A percentile compares a stretch with the other conserved stretches of the same genome.
Conservation (phyloP, 169 alveolate genomes). For the Cryptosporidium muris region DNA sequence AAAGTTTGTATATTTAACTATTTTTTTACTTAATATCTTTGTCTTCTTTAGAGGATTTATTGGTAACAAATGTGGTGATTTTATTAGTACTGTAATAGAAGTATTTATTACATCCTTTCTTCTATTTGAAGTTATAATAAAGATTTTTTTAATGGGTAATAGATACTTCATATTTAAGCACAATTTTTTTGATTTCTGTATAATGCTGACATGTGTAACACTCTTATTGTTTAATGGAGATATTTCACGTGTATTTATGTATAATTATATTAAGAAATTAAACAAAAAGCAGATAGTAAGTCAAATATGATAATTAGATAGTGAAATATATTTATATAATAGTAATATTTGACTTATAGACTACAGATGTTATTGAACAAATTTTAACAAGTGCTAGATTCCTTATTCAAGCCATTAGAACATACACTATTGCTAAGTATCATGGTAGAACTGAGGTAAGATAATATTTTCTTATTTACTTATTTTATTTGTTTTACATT, state of each 20-base stretch:
- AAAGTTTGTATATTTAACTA: conserved; percentile 42
- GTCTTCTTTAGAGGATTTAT: conserved; percentile 40
- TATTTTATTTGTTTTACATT: not conserved
- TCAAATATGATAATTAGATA: not conserved
- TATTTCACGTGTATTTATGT: conserved; percentile 34
- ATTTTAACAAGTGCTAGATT: conserved; percentile 55
- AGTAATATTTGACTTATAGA: not conserved
- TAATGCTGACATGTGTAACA: conserved; percentile 27
- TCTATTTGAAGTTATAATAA: conserved; percentile 52
- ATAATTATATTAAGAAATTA: not conserved
- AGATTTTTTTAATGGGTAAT: conserved; percentile 33
- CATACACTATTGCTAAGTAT: conserved; percentile 43
- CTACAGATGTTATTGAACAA: conserved; percentile 58
- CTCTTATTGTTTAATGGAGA: conserved; percentile 52
- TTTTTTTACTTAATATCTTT: conserved; percentile 33
- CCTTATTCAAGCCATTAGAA: conserved; percentile 42
- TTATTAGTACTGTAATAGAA: conserved; percentile 34
- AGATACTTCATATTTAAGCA: conserved; percentile 30
- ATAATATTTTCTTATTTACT: not conserved
- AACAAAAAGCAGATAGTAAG: conserved; percentile 56
- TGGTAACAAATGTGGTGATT: conserved; percentile 19
- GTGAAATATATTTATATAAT: not conserved
- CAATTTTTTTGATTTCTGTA: conserved; percentile 47
- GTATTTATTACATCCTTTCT: conserved; percentile 24
- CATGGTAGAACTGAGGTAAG: conserved; percentile 62